Conservation (phyloP, 768 basidiomycete genomes). For the Mycena galericulata region DNA sequence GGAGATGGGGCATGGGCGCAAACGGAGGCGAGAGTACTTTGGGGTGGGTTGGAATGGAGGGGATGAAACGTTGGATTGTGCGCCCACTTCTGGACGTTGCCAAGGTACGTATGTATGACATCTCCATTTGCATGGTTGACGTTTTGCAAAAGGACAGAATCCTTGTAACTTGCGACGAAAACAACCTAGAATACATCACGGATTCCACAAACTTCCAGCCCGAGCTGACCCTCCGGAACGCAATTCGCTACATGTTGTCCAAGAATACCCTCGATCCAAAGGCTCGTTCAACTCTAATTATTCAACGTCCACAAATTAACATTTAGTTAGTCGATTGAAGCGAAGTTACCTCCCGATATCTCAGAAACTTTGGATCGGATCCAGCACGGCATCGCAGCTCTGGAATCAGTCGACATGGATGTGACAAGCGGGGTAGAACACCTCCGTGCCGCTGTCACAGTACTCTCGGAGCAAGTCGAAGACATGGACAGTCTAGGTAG, state of each 20-base stretch:
- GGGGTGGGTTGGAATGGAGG: constrained; percentile 61
- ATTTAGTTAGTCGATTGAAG: constrained; percentile 6
- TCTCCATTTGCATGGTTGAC: neutral
- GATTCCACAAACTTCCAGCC: constrained; percentile 85
- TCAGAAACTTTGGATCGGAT: constrained; percentile 48
- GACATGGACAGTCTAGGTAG: constrained; percentile 62
- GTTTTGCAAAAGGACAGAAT: constrained; percentile 73
- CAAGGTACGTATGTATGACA: constrained; percentile 62
- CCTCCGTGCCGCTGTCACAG: constrained; percentile 51
- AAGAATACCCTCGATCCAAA: constrained; percentile 25
- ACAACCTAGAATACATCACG: constrained; percentile 69
- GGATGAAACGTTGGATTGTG: constrained; percentile 77
- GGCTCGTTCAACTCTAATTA: constrained; percentile 33
- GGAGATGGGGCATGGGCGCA: constrained; percentile 86
- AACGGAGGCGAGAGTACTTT: constrained; percentile 44
- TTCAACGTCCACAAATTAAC: neutral
- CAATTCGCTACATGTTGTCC: constrained; percentile 66
- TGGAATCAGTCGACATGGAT: constrained; percentile 48
- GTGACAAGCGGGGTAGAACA: constrained; percentile 48
- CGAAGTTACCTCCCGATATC: constrained; percentile 45
- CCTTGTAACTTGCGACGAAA: constrained; percentile 79
- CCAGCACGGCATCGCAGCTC: constrained; percentile 41
- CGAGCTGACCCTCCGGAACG: constrained; percentile 76
- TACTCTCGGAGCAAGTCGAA: constrained; percentile 50
- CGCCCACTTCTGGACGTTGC: constrained; percentile 75